phyloP scores from a whole-genome alignment of 2,329 filamentous ascomycete genomes.

The Xylaria sp. region DNA sequence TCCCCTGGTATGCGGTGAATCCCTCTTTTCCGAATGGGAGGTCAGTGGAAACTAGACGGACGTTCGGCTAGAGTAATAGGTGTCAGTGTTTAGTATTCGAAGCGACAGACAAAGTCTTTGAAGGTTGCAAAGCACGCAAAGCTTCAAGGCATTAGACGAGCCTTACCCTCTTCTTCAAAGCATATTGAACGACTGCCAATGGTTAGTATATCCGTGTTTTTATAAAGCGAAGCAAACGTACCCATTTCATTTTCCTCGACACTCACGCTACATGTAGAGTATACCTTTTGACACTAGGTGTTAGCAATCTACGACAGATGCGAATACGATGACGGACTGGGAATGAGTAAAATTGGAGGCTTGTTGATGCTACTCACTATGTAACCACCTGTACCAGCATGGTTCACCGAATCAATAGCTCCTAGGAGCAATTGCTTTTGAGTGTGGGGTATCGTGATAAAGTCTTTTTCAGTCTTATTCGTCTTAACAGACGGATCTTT shows the following conservation, averaged over 20 bases:
- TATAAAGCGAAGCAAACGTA: conserved; percentile 21
- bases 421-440: conserved; percentile 94
- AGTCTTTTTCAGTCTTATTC: conserved; percentile 96
- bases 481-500: conserved; percentile 98
- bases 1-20: conserved; percentile 90
- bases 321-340: conserved; percentile 58
- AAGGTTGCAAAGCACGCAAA: background rate
- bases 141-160: background rate
- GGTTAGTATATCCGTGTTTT: conserved; percentile 15
- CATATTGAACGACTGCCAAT: conserved; percentile 82
- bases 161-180: conserved; percentile 71
- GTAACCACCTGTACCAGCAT: conserved; percentile 89
- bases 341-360: background rate
- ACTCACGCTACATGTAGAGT: conserved; percentile 95
- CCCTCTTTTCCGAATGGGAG: conserved; percentile 91
- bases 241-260: conserved; percentile 85
- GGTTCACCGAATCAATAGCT: conserved; percentile 94
- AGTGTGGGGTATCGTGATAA: conserved; percentile 89
- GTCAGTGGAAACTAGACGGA: conserved; percentile 90
- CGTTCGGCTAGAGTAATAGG: conserved; percentile 75
- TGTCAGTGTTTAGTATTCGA: conserved; percentile 12
- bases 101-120: background rate
- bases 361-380: conserved; percentile 54
- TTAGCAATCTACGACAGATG: conserved; percentile 6
- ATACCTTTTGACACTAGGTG: conserved; percentile 23